A percentile compares a stretch with the other conserved stretches of the same genome.
Conservation (phyloP, 2,329 filamentous ascomycete genomes). For the Leptographium wingfieldii region DNA sequence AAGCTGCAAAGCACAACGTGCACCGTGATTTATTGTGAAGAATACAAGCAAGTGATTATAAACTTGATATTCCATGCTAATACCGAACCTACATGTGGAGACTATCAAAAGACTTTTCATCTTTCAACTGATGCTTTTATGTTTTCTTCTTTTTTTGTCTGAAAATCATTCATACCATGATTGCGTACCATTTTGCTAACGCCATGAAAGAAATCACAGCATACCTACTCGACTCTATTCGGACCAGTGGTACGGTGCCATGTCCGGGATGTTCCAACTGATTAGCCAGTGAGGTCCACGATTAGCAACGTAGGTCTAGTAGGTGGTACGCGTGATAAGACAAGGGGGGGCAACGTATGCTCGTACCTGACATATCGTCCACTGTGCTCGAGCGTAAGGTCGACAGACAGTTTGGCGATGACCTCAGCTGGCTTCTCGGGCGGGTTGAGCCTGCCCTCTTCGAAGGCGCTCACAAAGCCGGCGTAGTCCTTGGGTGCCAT, state of each 20-base stretch:
- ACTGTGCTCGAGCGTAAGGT: constrained; percentile 52
- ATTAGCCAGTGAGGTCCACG: background rate
- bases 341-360: background rate
- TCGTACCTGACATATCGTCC: constrained; percentile 63
- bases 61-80: constrained; percentile 64
- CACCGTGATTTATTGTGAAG: background rate
- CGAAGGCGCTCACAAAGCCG: constrained; percentile 56
- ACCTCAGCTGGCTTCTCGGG: constrained; percentile 79
- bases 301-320: background rate
- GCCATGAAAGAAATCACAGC: background rate
- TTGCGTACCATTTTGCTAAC: constrained; percentile 12
- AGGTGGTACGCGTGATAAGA: background rate
- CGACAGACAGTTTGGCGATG: constrained; percentile 64
- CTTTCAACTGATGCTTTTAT: constrained; percentile 59
- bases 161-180: background rate
- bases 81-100: constrained; percentile 57
- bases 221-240: background rate
- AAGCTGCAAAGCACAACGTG: background rate
- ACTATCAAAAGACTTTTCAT: constrained; percentile 63
- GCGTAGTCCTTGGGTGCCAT: constrained; percentile 48
- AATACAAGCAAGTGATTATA: constrained; percentile 44
- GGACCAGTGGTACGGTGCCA: constrained; percentile 29
- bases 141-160: constrained; percentile 13
- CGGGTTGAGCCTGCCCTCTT: constrained; percentile 58
- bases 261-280: constrained; percentile 41